Percentiles rank a stretch among this genome's conserved stretches.
Evolutionary conservation across 805 yeast genomes (phyloP).

Genomic region (Candida cerambycidarum): DNA sequence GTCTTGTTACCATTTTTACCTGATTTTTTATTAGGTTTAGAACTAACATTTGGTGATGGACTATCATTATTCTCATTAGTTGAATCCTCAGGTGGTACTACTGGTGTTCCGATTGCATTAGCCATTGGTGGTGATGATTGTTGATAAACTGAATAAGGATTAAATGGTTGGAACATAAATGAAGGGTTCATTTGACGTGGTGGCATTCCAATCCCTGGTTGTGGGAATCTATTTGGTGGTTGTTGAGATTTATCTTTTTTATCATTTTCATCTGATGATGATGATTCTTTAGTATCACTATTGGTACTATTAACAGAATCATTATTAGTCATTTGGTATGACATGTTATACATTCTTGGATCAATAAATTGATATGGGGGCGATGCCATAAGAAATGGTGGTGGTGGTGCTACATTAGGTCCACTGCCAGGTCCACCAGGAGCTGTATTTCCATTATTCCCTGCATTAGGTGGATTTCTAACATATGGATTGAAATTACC

Average conservation of each 20-base stretch:
- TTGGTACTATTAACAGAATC: not conserved
- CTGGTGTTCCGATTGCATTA: not conserved
- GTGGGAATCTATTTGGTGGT: not conserved
- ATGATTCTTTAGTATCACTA: conserved; percentile 2
- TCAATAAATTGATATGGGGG: conserved; percentile 38
- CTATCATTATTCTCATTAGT: not conserved
- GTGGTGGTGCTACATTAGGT: conserved; percentile 26
- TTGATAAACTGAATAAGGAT: conserved; percentile 44
- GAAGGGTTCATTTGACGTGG: conserved; percentile 30
- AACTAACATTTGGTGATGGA: not conserved
- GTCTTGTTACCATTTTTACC: conserved; percentile 6
- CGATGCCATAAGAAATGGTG: conserved; percentile 40
- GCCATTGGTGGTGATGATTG: conserved; percentile 17
- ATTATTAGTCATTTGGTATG: conserved; percentile 22
- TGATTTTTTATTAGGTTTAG: conserved; percentile 2
- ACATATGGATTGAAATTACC: not conserved
- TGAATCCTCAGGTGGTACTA: too few relatives aligned
- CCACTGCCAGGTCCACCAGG: conserved; percentile 13
- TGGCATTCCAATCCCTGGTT: conserved; percentile 36
- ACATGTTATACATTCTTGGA: conserved; percentile 32
- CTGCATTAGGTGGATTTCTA: not conserved
- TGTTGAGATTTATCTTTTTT: not conserved
- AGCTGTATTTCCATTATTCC: conserved; percentile 25
- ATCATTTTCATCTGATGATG: not conserved
- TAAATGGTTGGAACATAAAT: conserved; percentile 51